Conservation (phyloP, 768 basidiomycete genomes). For the Phlebiopsis flavidoalba region DNA sequence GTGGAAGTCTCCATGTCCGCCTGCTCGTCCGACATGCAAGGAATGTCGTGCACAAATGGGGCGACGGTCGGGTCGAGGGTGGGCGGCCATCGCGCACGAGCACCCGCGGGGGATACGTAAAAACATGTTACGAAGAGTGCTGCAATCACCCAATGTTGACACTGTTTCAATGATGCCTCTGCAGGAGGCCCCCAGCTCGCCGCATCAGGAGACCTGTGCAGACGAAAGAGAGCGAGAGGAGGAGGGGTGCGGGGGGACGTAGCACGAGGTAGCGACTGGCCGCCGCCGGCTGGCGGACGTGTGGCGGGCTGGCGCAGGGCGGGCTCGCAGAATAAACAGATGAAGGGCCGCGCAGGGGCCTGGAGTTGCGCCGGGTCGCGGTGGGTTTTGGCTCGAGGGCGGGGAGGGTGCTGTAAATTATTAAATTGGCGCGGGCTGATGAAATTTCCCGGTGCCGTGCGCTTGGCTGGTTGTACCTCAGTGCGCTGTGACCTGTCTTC, state of each 20-base stretch:
- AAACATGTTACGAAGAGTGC: not conserved
- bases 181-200: not conserved
- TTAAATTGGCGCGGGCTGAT: constrained; percentile 5
- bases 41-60: not conserved
- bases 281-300: not conserved
- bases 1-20: not conserved
- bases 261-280: not conserved
- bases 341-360: not conserved
- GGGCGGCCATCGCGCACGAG: not conserved
- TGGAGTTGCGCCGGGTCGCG: not conserved
- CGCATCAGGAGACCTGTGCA: constrained; percentile 7
- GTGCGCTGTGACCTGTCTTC: constrained; percentile 7
- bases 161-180: not conserved
- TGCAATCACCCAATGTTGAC: not conserved
- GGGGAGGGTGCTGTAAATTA: not conserved
- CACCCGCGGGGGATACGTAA: not conserved
- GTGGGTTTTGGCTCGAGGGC: not conserved
- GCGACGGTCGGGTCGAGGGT: not conserved
- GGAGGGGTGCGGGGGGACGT: not conserved
- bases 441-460: constrained; percentile 11
- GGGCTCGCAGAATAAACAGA: not conserved
- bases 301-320: not conserved
- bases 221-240: not conserved
- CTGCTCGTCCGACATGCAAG: not conserved
- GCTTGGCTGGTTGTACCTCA: constrained; percentile 8